Base-by-base conservation (phyloP, 306 rosid species). In the Cicer arietinum region DNA sequence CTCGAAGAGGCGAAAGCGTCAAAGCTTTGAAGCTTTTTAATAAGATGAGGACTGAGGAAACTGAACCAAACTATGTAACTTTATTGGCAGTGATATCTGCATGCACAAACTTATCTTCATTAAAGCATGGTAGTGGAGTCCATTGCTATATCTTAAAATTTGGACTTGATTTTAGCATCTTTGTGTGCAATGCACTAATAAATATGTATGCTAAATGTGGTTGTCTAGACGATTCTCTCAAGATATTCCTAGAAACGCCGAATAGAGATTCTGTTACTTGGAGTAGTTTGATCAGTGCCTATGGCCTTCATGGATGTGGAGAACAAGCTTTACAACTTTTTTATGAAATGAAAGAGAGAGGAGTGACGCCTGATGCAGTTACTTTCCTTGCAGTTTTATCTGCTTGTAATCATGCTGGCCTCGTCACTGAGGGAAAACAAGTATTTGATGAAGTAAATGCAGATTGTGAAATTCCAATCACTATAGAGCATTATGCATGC, bases 161-260 rank as follows among this genome's bases (percentile, higher is more conserved):
- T 35, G 89, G 90, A 58, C 75, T 85, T 11, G 42, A 46, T 74
- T 83, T 52, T 67, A 79, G 67, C 72, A 76, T 75, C 84, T 84
- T 45, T 71, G 81, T 86, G 18, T 85, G 88, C 0, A 90, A 90
- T 69, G 87, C 92, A 18, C 90, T 90, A 25, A 82, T 85, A 44
- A 77, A 88, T 40, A 86, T 90, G 96, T 90, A 90, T 78, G 92
- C 91, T 20, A 86, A 90, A 76, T 88, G 90, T 68, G 90, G 96
- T 51, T 80, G 76, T 77, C 56, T 90, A 16, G 58, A 70, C 12
- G 80, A 74, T 73, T 84, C 91, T 10, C 67, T 0, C 22, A 80
- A 83, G 77, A 53, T 82, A 50, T 88, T 90, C 80, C 68, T 48
- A 43, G 91, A 88, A 81, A 88, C 80, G 87, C 81, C 78, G 0